Conservation (phyloP, 2,329 filamentous ascomycete species). For the Calonectria honghensis region DNA sequence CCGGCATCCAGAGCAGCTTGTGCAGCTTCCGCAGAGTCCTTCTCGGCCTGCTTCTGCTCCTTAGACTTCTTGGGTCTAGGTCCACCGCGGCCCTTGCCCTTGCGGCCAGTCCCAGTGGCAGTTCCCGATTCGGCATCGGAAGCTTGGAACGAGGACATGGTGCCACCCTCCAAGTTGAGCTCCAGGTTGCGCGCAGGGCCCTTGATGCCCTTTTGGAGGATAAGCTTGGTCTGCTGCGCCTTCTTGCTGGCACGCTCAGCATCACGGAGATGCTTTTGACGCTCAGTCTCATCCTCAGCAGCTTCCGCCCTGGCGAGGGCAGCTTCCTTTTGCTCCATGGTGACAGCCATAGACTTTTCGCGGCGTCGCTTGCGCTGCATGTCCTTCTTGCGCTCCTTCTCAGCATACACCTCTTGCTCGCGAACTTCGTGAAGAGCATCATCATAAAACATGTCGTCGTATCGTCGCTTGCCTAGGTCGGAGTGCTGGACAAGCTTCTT, state of each 20-base stretch:
- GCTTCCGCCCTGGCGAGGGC: constrained; percentile 86
- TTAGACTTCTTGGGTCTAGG: constrained; percentile 93
- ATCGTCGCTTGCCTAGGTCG: constrained; percentile 83
- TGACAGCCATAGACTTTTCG: constrained; percentile 96
- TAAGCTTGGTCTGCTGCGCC: constrained; percentile 90
- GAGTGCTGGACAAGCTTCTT: constrained; percentile 81
- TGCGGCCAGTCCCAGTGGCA: constrained; percentile 61
- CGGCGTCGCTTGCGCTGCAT: constrained; percentile 98
- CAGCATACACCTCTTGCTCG: constrained; percentile 90
- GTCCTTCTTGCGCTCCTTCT: constrained; percentile 99
- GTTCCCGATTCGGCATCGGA: constrained; percentile 71
- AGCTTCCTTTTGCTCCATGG: constrained; percentile 91
- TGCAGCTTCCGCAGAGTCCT: constrained; percentile 88
- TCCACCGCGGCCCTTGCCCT: constrained; percentile 74
- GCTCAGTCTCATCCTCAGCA: constrained; percentile 88
- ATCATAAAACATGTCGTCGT: constrained; percentile 84
- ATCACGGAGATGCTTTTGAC: constrained; percentile 86
- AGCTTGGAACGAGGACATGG: constrained; percentile 88
- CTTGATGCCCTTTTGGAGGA: constrained; percentile 90
- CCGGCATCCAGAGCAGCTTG: constrained; percentile 89
- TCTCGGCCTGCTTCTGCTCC: constrained; percentile 87
- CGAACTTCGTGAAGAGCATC: constrained; percentile 91
- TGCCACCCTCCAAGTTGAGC: constrained; percentile 88
- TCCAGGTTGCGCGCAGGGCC: constrained; percentile 83
- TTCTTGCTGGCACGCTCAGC: constrained; percentile 95